Evolutionary conservation across 768 basidiomycete genomes (phyloP), one percentile per base, ranked within the genome.

Genomic region (Panellus pusillus): DNA sequence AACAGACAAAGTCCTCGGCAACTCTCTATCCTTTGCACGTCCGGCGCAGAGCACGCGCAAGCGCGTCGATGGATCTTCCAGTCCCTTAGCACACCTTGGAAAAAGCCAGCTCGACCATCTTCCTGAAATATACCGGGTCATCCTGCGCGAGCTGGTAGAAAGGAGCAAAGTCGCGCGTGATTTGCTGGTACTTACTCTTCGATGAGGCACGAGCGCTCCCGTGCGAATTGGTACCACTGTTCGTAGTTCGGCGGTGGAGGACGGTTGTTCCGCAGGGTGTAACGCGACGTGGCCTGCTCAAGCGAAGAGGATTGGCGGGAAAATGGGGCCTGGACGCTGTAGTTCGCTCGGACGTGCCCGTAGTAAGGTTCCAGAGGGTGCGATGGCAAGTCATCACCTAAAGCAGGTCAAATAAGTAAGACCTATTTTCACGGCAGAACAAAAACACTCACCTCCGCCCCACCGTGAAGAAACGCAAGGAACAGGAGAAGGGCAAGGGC

Each of bases 101-200:
- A 9, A 45, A 31, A 24, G 8, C 50, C 38, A 20, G 19, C 8
- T 38, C 51, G 27, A 57, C 52, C 61, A 62, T 58, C 44, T 43
- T 52, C 13, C 43, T 52, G 44, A 62, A 62, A 31, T 45, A 55
- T 8, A 37, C 15, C n/a, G 57, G 57, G 37, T 62, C 54, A 20
- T 55, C 57, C 19, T 47, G 18, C 27, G 59, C 59, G 20, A 60
- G 59, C 54, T 60, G 54, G 44, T 60, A 60, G 44, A 60, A 60
- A 27, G 59, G 59, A 39, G 47, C 59, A 44, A 60, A 60, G 47
- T 60, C 59, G n/a, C 59, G 54, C 19, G 51, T 41, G 29, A 62
- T 56, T 20, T 62, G 61, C 9, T 56, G 40, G 45, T 62, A 62
- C n/a, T n/a, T n/a, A n/a, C 24, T 62, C 61, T 44, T 62, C 61